Evolutionary conservation across 768 basidiomycete species (phyloP), one percentile per base, ranked within the genome.

Genomic region (Antrodiella citrinella): DNA sequence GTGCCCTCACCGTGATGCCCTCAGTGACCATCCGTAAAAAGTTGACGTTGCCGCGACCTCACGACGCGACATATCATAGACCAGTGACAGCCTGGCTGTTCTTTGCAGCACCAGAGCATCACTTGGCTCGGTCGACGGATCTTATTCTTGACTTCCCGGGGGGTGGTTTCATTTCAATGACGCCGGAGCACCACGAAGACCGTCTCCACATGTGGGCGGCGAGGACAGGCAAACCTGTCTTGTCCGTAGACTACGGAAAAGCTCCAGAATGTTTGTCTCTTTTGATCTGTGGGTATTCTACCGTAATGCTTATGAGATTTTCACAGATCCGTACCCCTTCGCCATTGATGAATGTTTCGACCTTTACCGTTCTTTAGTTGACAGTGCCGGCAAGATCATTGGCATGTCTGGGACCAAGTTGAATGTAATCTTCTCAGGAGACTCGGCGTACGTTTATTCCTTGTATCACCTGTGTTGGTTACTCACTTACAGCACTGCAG

Each of bases 141-240:
- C 71, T 98, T 20, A 84, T 97, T 35, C 71, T 97, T 22, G 96
- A 98, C 62, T 82, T 90, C 50, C 95, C 96, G 12, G 96, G 96
- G 3, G 96, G 96, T 4, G 96, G 96, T 0, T 99, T 97, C 65
- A 84, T 98, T 45, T 88, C 91, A 20, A 96, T 98, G 93, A 80
- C 77, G 4, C 96, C 96, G 2, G 86, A 91, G 59, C 93, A 97
- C 66, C 96, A 99, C 57, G 95, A 96, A 67, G 95, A 98, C 63
- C 78, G 96, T 12, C 72, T 97, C 50, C 74, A 89, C 47, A 74
- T 76, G 57, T 98, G 96, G 95, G 87, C 93, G 3, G 69, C 80
- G 25, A 74, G 72, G 44, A 91, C 89, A 0, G 77, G 84, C 11
- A 83, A 81, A 60, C 87, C 89, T 12, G 78, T 97, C 2, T 69